These are phyloP conservation scores for Jatropha multifida DNA, from an alignment of 441 rosid species.

Conservation along the genomic window DNA sequence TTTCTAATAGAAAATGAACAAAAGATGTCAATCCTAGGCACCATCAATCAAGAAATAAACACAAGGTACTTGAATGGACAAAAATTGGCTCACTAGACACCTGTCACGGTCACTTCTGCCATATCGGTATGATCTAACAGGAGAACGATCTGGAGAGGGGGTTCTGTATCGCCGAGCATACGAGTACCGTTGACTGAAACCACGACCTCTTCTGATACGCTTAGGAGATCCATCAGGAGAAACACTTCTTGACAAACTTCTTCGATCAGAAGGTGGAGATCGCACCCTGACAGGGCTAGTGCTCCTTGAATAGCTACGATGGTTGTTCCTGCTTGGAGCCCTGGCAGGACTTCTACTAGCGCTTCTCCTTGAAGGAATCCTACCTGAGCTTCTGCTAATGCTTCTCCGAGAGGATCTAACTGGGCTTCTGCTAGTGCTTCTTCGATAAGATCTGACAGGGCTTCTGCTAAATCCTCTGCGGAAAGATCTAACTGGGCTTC, in stretches of 20 bases:
- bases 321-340: slow-evolving; percentile 48
- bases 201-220: slow-evolving; percentile 92
- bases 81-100: slow-evolving; percentile 28
- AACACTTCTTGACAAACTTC: slow-evolving; percentile 78
- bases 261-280: slow-evolving; percentile 59
- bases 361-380: slow-evolving; percentile 53
- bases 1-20: neutral
- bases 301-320: slow-evolving; percentile 64
- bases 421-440: slow-evolving; percentile 42
- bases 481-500: slow-evolving; percentile 30
- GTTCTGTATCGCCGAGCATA: slow-evolving; percentile 88
- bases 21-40: neutral
- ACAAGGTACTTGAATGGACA: neutral
- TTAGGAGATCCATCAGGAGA: slow-evolving; percentile 78
- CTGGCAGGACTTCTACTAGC: slow-evolving; percentile 63
- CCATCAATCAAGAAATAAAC: no score
- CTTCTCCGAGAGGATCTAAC: slow-evolving; percentile 25
- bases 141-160: slow-evolving; percentile 86
- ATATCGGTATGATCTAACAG: slow-evolving; percentile 67
- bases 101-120: slow-evolving; percentile 74
- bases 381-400: slow-evolving; percentile 60
- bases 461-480: slow-evolving; percentile 38
- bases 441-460: slow-evolving; percentile 39
- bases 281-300: slow-evolving; percentile 48
- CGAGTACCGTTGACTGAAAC: slow-evolving; percentile 85